Base-by-base conservation (phyloP, 306 rosid genomes). In the Casuarina glauca region DNA sequence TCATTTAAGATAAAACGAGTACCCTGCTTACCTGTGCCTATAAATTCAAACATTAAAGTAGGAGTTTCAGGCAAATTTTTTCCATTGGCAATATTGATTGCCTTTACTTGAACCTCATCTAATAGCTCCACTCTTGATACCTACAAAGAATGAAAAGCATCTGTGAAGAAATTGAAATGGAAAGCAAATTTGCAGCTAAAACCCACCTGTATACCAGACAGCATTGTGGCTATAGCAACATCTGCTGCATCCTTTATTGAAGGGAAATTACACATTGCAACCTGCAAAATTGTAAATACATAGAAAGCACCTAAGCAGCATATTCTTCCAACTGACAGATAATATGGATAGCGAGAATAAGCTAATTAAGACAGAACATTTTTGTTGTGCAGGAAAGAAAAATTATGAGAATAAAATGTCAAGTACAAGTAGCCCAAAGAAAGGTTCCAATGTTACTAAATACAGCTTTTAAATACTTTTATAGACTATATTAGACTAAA, bases 231-330 rank as follows among this genome's bases (percentile, higher is more conserved):
- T 78, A 92, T 91, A 83, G 97, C 96, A 78, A 91, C 98, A 89
- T 92, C 93, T 70, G 98, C 97, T 43, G 98, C 97, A 83, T 91
- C 93, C 87, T 95, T 95, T 76, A 91, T 76, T 36, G 97, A 84
- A 83, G 96, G 97, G 63, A 95, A 93, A 86, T 91, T 92, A 89
- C 98, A 95, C 97, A 91, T 89, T 70, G 98, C 97, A 87, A 91
- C 98, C 97, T 94, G 90, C 79, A 79, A 79, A 76, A 79, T 71
- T 45, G 74, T 76, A 74, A 76, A 79, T 39, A 41, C 36, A 58
- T 17, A 79, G 19, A 71, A 68, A 50, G 4, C 50, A 42, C n/a
- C 17, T 1, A 53, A 69, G 53, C 67, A 62, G 17, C 74, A 70
- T 39, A 54, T 17, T 81, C 76, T 69, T 54, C 61, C 50, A 83